Conservation (phyloP, 2,329 filamentous ascomycete species). For the Fusarium pseudograminearum region DNA sequence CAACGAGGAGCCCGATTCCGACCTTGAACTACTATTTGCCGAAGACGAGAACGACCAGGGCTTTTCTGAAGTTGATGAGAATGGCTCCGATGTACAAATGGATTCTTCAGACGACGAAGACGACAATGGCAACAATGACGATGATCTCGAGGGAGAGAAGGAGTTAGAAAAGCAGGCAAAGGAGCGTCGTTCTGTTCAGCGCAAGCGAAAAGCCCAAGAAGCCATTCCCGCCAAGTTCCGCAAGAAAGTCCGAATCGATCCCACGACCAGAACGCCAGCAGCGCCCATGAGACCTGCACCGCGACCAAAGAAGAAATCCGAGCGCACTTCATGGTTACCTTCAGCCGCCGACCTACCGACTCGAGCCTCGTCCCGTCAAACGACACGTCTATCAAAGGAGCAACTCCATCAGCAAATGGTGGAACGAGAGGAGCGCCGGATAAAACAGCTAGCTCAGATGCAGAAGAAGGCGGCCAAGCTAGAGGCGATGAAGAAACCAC, state of each 20-base stretch:
- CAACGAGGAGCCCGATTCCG: conserved; percentile 76
- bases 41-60: conserved; percentile 77
- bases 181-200: conserved; percentile 71
- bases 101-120: conserved; percentile 88
- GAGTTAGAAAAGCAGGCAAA: conserved; percentile 84
- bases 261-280: conserved; percentile 55
- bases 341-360: conserved; percentile 66
- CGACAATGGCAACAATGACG: conserved; percentile 70
- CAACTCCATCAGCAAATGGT: conserved; percentile 78
- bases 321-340: conserved; percentile 70
- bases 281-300: conserved; percentile 57
- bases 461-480: conserved; percentile 76
- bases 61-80: conserved; percentile 76
- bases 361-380: conserved; percentile 68
- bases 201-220: conserved; percentile 86
- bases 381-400: conserved; percentile 70
- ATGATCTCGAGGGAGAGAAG: conserved; percentile 88
- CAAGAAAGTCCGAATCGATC: conserved; percentile 82
- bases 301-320: conserved; percentile 70
- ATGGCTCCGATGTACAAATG: conserved; percentile 82
- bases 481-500: conserved; percentile 79
- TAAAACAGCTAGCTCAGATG: conserved; percentile 77
- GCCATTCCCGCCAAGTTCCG: conserved; percentile 76
- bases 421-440: conserved; percentile 75
- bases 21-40: conserved; percentile 80